Percentiles rank a stretch among this genome's conserved stretches.
These are phyloP conservation scores for Colletotrichum sp. DNA, from an alignment of 2,329 filamentous ascomycete species.

Conservation along the genomic window DNA sequence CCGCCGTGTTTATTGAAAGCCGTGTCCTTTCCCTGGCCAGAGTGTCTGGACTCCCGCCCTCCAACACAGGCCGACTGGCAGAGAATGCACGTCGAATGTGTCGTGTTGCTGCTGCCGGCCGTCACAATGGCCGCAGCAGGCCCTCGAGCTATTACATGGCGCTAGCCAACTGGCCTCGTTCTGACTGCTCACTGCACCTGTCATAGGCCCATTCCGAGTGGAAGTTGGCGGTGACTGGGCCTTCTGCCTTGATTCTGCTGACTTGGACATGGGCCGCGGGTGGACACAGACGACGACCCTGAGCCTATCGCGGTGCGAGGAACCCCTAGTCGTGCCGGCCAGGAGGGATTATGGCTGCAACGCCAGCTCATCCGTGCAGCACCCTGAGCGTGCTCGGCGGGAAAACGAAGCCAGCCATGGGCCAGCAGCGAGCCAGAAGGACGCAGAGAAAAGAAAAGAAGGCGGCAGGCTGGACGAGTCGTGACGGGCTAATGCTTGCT, in stretches of 20 bases:
- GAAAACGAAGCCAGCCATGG: background rate
- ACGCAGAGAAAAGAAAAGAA: conserved; percentile 9
- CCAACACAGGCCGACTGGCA: background rate
- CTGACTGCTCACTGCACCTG: conserved; percentile 39
- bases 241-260: conserved; percentile 46
- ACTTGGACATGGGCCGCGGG: conserved; percentile 37
- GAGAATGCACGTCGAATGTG: conserved; percentile 1
- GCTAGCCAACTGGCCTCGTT: conserved; percentile 44
- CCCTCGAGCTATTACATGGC: conserved; percentile 32
- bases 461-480: background rate
- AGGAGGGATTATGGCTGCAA: conserved; percentile 48
- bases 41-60: background rate
- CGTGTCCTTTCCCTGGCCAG: background rate
- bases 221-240: conserved; percentile 36
- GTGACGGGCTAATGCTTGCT: background rate
- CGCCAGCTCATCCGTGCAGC: conserved; percentile 49
- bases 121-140: conserved; percentile 33
- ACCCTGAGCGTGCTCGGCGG: background rate
- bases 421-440: conserved; percentile 1
- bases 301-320: conserved; percentile 48
- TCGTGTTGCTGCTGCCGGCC: conserved; percentile 1
- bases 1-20: background rate
- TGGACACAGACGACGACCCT: conserved; percentile 37
- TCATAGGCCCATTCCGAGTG: conserved; percentile 41
- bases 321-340: conserved; percentile 34